phyloP scores from a whole-genome alignment of 2,329 filamentous ascomycete species.

The Hypoxylon sp. region DNA sequence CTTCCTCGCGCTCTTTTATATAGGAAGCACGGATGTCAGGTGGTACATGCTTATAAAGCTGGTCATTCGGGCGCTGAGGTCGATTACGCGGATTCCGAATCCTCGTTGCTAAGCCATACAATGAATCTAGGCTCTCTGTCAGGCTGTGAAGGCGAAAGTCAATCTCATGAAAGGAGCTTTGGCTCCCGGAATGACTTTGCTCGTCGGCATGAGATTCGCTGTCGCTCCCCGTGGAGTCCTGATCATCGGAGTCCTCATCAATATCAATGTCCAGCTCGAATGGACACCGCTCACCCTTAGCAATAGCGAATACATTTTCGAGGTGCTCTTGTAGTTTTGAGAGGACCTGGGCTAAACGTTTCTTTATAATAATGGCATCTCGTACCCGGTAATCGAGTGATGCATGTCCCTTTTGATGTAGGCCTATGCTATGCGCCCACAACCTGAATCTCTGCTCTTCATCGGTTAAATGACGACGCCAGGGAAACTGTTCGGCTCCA shows the following conservation, averaged over 20 bases:
- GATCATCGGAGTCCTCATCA: neutral
- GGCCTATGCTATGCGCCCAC: slow-evolving; percentile 39
- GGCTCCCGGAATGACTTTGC: neutral
- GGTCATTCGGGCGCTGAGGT: slow-evolving; percentile 24
- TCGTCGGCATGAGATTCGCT: neutral
- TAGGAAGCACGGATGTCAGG: neutral
- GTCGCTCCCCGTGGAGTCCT: neutral
- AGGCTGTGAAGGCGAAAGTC: slow-evolving; percentile 22
- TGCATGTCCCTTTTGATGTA: slow-evolving; percentile 39
- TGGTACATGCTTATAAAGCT: slow-evolving; percentile 32
- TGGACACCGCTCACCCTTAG: neutral
- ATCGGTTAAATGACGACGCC: neutral
- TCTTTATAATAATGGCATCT: slow-evolving; percentile 32
- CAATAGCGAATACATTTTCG: neutral
- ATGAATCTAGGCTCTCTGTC: slow-evolving; percentile 15
- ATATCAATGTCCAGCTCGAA: neutral
- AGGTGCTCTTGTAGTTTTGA: slow-evolving; percentile 1
- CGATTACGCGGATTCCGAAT: slow-evolving; percentile 41
- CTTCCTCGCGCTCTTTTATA: slow-evolving; percentile 21
- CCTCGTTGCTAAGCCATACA: slow-evolving; percentile 30
- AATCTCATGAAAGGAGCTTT: slow-evolving; percentile 18
- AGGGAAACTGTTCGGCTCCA: neutral
- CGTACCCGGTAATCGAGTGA: slow-evolving; percentile 44
- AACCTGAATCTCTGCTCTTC: slow-evolving; percentile 35
- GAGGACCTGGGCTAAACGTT: slow-evolving; percentile 11